phyloP scores from a whole-genome alignment of 345 rosid genomes.

The Linum tenue region DNA sequence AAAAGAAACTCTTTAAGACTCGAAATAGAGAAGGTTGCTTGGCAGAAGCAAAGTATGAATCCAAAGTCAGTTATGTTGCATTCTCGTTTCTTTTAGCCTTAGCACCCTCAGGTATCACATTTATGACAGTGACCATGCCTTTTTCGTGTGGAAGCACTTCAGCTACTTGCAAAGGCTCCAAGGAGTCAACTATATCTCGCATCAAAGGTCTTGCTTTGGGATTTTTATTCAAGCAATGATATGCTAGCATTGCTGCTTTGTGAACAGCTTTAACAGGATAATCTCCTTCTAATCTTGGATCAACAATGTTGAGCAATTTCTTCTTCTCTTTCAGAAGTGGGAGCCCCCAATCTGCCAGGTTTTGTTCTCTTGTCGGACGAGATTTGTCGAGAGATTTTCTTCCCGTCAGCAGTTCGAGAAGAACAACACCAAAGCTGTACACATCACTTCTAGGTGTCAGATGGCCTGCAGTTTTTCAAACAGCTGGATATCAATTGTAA shows the following conservation, averaged over 20 bases:
- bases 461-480: constrained; percentile 44
- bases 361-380: constrained; percentile 76
- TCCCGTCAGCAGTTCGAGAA: constrained; percentile 71
- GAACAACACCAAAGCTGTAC: constrained; percentile 78
- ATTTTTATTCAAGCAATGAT: constrained; percentile 84
- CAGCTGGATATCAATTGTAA: neutral
- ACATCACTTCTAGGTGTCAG: constrained; percentile 83
- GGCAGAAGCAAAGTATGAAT: neutral
- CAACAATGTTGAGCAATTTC: constrained; percentile 63
- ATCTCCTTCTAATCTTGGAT: constrained; percentile 62
- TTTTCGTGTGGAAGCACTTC: constrained; percentile 34
- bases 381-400: constrained; percentile 82
- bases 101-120: constrained; percentile 28
- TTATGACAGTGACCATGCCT: constrained; percentile 36
- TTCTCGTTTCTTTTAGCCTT: constrained; percentile 27
- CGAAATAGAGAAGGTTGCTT: constrained; percentile 4
- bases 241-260: constrained; percentile 94
- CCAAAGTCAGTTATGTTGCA: constrained; percentile 12
- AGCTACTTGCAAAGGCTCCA: constrained; percentile 73
- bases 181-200: constrained; percentile 88
- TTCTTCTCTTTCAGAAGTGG: constrained; percentile 86
- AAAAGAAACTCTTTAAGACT: neutral
- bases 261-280: constrained; percentile 69
- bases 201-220: constrained; percentile 97
- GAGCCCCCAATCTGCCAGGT: constrained; percentile 82